Conservation (phyloP, 108 stramenopile genomes). For the Stephanodiscus minutulus region DNA sequence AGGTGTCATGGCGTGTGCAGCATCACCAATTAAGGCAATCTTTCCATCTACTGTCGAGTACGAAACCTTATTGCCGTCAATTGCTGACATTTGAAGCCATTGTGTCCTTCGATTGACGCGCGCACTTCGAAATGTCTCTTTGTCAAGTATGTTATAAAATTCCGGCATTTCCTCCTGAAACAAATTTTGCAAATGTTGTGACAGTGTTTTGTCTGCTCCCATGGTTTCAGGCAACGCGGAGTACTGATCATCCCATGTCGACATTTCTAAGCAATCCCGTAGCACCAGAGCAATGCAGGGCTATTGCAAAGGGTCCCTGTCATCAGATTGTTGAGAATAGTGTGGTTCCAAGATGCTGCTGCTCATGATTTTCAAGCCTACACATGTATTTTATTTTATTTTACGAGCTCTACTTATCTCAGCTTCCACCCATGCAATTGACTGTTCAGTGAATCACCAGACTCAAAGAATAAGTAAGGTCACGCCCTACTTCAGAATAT, state of each 20-base stretch:
- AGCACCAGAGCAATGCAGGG: too few species aligned
- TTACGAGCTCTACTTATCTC: too few species aligned
- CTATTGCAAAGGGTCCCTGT: too few species aligned
- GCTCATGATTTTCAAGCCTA: too few species aligned
- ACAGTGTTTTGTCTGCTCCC: neutral
- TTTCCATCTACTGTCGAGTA: constrained; percentile 32
- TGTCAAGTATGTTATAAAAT: constrained; percentile 11
- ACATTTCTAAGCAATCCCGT: too few species aligned
- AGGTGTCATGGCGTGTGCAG: constrained; percentile 46
- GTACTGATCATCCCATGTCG: constrained; percentile 43
- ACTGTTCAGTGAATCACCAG: too few species aligned
- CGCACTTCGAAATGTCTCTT: constrained; percentile 19
- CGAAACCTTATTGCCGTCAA: constrained; percentile 1
- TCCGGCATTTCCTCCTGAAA: constrained; percentile 29
- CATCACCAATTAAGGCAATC: constrained; percentile 38
- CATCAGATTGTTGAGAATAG: too few species aligned
- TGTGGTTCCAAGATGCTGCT: too few species aligned
- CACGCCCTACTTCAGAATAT: too few species aligned
- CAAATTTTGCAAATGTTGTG: constrained; percentile 15
- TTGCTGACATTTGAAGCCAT: constrained; percentile 31
- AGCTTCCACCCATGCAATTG: too few species aligned
- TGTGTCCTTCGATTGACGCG: constrained; percentile 34
- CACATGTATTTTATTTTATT: too few species aligned
- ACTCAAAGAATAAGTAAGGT: too few species aligned
- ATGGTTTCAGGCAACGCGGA: constrained; percentile 21